Evolutionary conservation across 108 stramenopile genomes (phyloP).

Genomic region (Schizochytrium sp.): DNA sequence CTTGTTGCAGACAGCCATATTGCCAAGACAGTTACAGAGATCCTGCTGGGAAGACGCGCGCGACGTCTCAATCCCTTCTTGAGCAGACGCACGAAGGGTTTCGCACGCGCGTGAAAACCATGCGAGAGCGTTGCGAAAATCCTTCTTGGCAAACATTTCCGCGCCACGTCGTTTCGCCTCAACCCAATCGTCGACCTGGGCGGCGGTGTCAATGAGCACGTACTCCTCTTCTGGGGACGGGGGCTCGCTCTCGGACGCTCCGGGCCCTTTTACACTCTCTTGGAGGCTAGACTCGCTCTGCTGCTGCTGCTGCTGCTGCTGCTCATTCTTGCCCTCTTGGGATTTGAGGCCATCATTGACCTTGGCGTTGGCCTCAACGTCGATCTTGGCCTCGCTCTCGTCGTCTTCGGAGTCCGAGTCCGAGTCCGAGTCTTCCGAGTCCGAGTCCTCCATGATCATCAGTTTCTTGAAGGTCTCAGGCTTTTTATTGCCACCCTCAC

Average conservation of each 20-base stretch:
- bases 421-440: neutral
- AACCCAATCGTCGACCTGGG: neutral
- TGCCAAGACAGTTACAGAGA: neutral
- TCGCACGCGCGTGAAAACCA: neutral
- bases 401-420: neutral
- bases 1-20: neutral
- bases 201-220: neutral
- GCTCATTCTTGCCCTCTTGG: too few relatives aligned
- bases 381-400: neutral
- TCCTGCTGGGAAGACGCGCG: neutral
- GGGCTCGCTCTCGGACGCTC: neutral
- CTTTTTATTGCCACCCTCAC: neutral
- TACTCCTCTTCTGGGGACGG: neutral
- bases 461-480: slow-evolving; percentile 9
- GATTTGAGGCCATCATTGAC: too few relatives aligned
- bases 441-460: slow-evolving; percentile 15
- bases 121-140: neutral
- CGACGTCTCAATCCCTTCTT: neutral
- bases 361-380: neutral
- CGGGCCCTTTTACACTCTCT: too few relatives aligned
- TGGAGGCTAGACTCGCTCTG: too few relatives aligned
- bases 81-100: neutral
- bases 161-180: neutral
- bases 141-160: neutral
- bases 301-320: too few relatives aligned